phyloP scores from a whole-genome alignment of 2,329 filamentous ascomycete genomes.

The Hysterium pulicare region DNA sequence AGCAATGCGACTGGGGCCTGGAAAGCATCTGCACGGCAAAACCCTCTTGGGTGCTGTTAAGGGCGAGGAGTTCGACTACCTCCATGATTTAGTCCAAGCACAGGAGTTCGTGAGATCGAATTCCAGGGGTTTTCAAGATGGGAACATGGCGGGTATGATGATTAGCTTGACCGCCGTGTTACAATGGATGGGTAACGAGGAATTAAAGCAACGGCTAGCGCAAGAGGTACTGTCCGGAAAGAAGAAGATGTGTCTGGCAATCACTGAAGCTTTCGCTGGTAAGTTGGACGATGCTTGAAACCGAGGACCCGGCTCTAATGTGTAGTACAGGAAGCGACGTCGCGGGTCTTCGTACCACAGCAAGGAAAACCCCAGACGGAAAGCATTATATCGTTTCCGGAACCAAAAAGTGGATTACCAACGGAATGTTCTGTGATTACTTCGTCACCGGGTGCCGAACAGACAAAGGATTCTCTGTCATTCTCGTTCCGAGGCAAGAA shows the following conservation, averaged over 20 bases:
- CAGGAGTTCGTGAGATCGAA: conserved; percentile 72
- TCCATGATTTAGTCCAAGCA: conserved; percentile 73
- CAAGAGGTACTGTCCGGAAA: conserved; percentile 72
- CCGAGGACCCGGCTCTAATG: no score
- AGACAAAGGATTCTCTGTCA: conserved; percentile 72
- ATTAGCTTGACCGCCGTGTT: conserved; percentile 77
- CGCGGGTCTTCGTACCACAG: conserved; percentile 74
- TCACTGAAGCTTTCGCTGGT: conserved; percentile 78
- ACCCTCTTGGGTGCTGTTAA: conserved; percentile 66
- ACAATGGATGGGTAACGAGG: conserved; percentile 69
- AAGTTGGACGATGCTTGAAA: background rate
- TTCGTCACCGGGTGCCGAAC: conserved; percentile 80
- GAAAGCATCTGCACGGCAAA: conserved; percentile 73
- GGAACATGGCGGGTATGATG: conserved; percentile 82
- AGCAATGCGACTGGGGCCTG: conserved; percentile 80
- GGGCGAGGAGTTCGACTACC: conserved; percentile 81
- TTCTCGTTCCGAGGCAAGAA: conserved; percentile 71
- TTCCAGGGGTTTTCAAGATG: conserved; percentile 79
- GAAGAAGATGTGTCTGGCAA: conserved; percentile 86
- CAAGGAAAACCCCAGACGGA: conserved; percentile 41
- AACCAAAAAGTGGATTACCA: conserved; percentile 84
- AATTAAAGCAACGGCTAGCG: conserved; percentile 63
- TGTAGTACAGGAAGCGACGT: conserved; percentile 80
- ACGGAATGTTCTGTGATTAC: conserved; percentile 77
- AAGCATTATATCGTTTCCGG: conserved; percentile 63